These are phyloP conservation scores for Penicillium silybi DNA, from an alignment of 495 filamentous ascomycete species.

Conservation along the genomic window DNA sequence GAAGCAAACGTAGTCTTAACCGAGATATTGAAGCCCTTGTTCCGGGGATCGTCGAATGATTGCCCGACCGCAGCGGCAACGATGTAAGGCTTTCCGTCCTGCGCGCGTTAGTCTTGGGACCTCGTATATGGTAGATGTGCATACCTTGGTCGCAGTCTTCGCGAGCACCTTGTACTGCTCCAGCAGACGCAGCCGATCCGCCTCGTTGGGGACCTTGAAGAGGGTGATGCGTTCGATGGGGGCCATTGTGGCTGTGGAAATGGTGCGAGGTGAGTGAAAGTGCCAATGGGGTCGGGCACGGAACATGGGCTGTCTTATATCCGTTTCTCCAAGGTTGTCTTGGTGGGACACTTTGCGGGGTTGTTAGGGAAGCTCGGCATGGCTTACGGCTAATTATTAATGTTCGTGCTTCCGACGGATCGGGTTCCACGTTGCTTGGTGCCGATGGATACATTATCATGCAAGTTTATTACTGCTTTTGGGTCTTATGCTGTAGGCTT, in stretches of 20 bases:
- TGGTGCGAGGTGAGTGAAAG: neutral
- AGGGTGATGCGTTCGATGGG: conserved; percentile 54
- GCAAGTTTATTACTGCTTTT: neutral
- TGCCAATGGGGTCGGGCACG: neutral
- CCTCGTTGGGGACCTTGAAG: conserved; percentile 55
- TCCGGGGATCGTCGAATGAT: conserved; percentile 49
- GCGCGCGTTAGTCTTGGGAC: neutral
- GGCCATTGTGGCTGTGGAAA: conserved; percentile 25
- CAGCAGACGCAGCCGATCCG: conserved; percentile 39
- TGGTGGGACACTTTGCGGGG: neutral
- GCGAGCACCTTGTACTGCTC: conserved; percentile 48
- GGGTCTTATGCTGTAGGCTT: neutral
- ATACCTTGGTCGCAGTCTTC: conserved; percentile 51
- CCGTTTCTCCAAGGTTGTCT: neutral
- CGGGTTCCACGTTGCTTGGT: neutral
- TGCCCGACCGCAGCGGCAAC: conserved; percentile 40
- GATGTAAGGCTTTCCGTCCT: conserved; percentile 70
- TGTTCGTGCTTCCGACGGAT: neutral
- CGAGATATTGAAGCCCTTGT: conserved; percentile 60
- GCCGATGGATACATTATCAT: neutral
- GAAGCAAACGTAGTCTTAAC: conserved; percentile 56
- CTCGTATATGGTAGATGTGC: neutral
- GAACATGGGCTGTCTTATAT: neutral
- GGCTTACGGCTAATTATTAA: neutral
- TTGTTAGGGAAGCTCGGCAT: neutral